phyloP scores from a whole-genome alignment of 306 rosid species.

The Prunus dulcis region DNA sequence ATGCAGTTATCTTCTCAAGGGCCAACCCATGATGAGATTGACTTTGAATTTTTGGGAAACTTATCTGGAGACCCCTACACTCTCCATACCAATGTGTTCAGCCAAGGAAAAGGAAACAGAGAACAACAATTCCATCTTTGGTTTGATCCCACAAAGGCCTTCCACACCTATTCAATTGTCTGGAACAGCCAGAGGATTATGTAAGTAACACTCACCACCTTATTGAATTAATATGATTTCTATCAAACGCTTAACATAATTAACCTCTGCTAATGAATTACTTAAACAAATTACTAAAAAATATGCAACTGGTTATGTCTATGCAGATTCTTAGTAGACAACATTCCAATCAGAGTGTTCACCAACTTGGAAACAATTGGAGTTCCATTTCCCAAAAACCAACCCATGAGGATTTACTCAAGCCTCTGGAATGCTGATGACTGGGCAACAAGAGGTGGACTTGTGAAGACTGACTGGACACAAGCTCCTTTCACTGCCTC shows the following conservation, averaged over 20 bases:
- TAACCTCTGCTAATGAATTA: no score
- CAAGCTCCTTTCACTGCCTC: conserved; percentile 45
- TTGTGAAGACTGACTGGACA: conserved; percentile 45
- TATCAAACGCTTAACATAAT: no score
- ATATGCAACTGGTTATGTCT: neutral
- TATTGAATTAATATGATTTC: no score
- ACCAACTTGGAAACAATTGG: conserved; percentile 36
- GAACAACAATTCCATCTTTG: conserved; percentile 44
- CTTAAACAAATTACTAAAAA: conserved; percentile 26
- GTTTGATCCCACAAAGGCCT: conserved; percentile 47
- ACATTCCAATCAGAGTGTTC: conserved; percentile 40
- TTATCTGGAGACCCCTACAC: conserved; percentile 38
- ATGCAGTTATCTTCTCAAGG: conserved; percentile 71
- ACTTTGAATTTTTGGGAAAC: conserved; percentile 48
- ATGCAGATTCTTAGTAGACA: conserved; percentile 37
- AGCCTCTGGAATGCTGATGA: conserved; percentile 45
- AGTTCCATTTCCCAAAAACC: conserved; percentile 32
- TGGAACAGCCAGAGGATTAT: conserved; percentile 40
- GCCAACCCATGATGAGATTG: conserved; percentile 44
- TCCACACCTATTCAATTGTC: conserved; percentile 41
- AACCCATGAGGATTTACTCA: conserved; percentile 47
- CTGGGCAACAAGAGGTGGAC: conserved; percentile 53
- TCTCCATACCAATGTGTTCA: conserved; percentile 40
- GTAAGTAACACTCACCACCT: conserved; percentile 9
- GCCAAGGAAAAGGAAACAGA: conserved; percentile 35